Evolutionary conservation across 2,329 filamentous ascomycete species (phyloP).

Genomic region (Coniochaeta sp.): DNA sequence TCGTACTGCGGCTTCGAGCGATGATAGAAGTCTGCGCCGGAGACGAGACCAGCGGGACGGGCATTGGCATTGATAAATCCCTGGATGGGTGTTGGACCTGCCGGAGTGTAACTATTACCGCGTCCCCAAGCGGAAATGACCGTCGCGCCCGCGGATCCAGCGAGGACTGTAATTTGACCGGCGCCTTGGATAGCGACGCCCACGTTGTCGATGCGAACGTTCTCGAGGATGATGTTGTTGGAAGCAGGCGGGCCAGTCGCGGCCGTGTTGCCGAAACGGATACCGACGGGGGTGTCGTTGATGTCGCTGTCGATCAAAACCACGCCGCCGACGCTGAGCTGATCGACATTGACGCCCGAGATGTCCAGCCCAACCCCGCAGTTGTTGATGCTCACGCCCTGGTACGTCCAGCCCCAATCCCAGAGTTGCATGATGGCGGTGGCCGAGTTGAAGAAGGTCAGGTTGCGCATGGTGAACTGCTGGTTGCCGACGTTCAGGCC

Average conservation of each 20-base stretch:
- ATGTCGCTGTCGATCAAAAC: conserved; percentile 69
- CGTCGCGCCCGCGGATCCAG: conserved; percentile 38
- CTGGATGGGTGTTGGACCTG: conserved; percentile 34
- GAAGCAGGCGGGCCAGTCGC: conserved; percentile 22
- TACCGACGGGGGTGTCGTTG: conserved; percentile 57
- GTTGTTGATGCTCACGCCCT: conserved; percentile 55
- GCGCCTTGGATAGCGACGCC: conserved; percentile 34
- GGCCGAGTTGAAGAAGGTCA: conserved; percentile 57
- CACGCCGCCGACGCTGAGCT: conserved; percentile 62
- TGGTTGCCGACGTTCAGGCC: conserved; percentile 51
- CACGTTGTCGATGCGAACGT: conserved; percentile 35
- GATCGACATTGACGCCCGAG: conserved; percentile 37
- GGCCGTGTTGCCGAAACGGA: conserved; percentile 35
- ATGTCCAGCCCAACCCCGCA: conserved; percentile 63
- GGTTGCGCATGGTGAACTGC: conserved; percentile 64
- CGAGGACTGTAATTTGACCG: conserved; percentile 43
- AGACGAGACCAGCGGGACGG: conserved; percentile 48
- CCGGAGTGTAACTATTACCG: conserved; percentile 52
- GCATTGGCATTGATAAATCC: conserved; percentile 33
- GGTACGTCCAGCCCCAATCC: conserved; percentile 73
- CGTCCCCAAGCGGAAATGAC: conserved; percentile 54
- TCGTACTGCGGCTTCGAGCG: conserved; percentile 74
- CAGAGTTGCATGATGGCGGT: conserved; percentile 66
- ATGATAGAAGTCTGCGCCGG: conserved; percentile 53
- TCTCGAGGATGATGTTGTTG: conserved; percentile 39